Conservation (phyloP, 352 stramenopile genomes). For the Phytophthora tentaculata region DNA sequence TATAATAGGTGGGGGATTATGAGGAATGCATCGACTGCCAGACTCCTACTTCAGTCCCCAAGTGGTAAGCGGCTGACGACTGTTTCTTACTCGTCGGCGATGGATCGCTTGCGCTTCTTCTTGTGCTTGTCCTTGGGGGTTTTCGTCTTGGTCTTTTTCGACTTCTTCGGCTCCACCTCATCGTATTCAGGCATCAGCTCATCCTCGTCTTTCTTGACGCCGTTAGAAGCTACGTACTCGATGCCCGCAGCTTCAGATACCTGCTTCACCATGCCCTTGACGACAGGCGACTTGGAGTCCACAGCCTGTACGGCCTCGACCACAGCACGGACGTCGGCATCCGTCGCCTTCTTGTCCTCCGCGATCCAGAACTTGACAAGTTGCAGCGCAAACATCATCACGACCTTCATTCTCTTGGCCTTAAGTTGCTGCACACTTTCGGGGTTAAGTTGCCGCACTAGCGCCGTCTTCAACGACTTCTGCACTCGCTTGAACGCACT, state of each 20-base stretch:
- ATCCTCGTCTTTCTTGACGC: constrained; percentile 40
- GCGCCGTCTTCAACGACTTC: constrained; percentile 44
- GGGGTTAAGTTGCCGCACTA: constrained; percentile 51
- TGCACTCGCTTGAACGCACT: constrained; percentile 44
- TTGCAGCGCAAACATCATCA: constrained; percentile 69
- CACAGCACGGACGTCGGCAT: constrained; percentile 42
- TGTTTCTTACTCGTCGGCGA: constrained; percentile 35
- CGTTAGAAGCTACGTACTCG: constrained; percentile 28
- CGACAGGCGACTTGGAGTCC: constrained; percentile 63
- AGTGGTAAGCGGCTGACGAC: constrained; percentile 24
- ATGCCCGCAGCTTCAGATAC: constrained; percentile 49
- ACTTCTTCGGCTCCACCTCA: constrained; percentile 23
- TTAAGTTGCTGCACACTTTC: constrained; percentile 59
- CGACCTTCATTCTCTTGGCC: constrained; percentile 81
- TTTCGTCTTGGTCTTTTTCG: constrained; percentile 57
- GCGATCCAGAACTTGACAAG: constrained; percentile 67
- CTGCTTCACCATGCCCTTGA: constrained; percentile 80
- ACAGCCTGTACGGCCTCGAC: constrained; percentile 54
- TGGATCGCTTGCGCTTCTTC: constrained; percentile 69
- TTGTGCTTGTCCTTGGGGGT: constrained; percentile 41
- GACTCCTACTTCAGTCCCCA: constrained; percentile 10
- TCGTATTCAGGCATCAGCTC: constrained; percentile 40
- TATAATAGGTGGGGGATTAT: constrained; percentile 43
- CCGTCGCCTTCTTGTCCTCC: constrained; percentile 24
- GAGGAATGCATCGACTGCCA: constrained; percentile 1